Percentiles rank a stretch among this genome's conserved stretches.
Conservation (phyloP, 1,284 basidiomycete genomes). For the Apiotrichum siamense region DNA sequence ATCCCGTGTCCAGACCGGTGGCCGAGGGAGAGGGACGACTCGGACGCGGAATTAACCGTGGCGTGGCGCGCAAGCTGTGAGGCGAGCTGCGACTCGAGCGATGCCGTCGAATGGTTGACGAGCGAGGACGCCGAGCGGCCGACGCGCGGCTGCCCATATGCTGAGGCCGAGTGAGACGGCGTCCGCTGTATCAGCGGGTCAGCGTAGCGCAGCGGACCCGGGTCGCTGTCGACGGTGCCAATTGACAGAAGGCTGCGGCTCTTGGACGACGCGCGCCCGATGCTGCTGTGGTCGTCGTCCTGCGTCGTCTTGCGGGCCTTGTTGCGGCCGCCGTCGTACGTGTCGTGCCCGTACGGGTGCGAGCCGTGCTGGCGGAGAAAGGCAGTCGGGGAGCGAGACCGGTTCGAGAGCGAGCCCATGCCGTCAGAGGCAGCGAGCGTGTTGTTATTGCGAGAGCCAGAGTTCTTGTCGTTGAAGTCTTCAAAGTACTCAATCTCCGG, state of each 20-base stretch:
- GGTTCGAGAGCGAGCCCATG: not conserved
- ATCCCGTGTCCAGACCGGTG: slow-evolving; percentile 5
- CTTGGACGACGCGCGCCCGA: slow-evolving; percentile 64
- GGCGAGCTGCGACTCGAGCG: slow-evolving; percentile 70
- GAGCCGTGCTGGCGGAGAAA: not conserved
- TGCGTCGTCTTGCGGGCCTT: slow-evolving; percentile 75
- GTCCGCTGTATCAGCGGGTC: slow-evolving; percentile 14
- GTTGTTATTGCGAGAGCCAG: not conserved
- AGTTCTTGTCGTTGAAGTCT: too few relatives aligned
- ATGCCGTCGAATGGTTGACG: slow-evolving; percentile 71
- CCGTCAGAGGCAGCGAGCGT: slow-evolving; percentile 9
- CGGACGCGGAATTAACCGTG: slow-evolving; percentile 52
- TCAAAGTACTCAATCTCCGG: slow-evolving; percentile 22
- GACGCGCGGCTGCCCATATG: slow-evolving; percentile 12
- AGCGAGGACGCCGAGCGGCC: slow-evolving; percentile 56
- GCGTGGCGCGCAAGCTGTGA: slow-evolving; percentile 69
- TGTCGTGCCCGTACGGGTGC: not conserved
- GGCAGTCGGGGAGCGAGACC: not conserved
- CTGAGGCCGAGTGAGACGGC: slow-evolving; percentile 56
- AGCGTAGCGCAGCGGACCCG: slow-evolving; percentile 9
- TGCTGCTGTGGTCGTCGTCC: slow-evolving; percentile 83
- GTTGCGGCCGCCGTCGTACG: slow-evolving; percentile 47
- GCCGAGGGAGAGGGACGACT: slow-evolving; percentile 13
- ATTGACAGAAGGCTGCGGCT: slow-evolving; percentile 40
- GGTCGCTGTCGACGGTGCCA: slow-evolving; percentile 45